Evolutionary conservation across 1,284 basidiomycete genomes (phyloP), one percentile per base, ranked within the genome.

Genomic region (Athelia sp.): DNA sequence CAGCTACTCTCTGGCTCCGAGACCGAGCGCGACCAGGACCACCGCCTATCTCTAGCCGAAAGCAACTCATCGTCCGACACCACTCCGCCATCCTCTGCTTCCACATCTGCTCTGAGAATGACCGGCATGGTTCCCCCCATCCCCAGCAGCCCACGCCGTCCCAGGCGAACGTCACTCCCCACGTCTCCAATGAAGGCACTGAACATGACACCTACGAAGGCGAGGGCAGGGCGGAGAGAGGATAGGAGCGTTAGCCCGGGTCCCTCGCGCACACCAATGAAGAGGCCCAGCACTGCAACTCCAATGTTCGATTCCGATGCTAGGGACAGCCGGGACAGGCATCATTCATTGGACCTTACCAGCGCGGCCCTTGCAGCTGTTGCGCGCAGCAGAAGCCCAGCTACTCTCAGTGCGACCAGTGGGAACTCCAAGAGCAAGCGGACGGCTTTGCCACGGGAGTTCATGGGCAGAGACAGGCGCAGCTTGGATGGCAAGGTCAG

Each of bases 1-100:
- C 31, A 52, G 11, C 59, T 63, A n/a, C 76, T 75, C 45, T 88
- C 86, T 21, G 87, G 86, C 35, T 88, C 85, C 2, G 87, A 88
- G 62, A 89, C 86, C 0, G 86, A 89, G 64, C 78, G 84, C 31
- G 87, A 88, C 64, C 74, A 49, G 60, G 67, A 44, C 65, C 67
- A 46, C 61, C 60, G 17, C 66, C 60, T 43, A 66, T 53, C 36
- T 50, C 54, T 61, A 54, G 52, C 66, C 63, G 10, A 59, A 60
- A 52, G 62, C 55, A 19, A 53, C 6, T 72, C 71, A 10, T 72
- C 71, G 17, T 69, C 75, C 31, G 74, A 71, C 50, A 59, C 61
- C 31, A 68, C 73, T n/a, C 71, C 72, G 4, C 66, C 71, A 4
- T 65, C 71, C 48, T 54, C 66, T 21, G 58, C 43, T 43, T 59